These are phyloP conservation scores for Ogataea siamensis DNA, from an alignment of 805 yeast genomes.

Conservation along the genomic window DNA sequence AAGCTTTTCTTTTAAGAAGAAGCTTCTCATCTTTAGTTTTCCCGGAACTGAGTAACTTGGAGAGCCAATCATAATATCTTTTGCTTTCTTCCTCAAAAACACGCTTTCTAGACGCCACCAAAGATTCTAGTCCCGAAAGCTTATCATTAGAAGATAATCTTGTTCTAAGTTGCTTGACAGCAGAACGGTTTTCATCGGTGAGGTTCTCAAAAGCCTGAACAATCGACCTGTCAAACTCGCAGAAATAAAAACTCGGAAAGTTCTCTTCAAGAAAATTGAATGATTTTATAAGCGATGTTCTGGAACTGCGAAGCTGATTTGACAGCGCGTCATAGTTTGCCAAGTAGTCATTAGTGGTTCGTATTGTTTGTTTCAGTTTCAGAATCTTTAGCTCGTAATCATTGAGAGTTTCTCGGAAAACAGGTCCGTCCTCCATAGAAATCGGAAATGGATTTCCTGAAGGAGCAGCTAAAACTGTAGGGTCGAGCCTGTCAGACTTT, in stretches of 20 bases:
- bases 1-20: constrained; percentile 29
- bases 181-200: constrained; percentile 20
- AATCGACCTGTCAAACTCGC: constrained; percentile 15
- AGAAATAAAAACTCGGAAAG: constrained; percentile 18
- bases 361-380: constrained; percentile 19
- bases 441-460: constrained; percentile 27
- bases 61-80: constrained; percentile 37
- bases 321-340: constrained; percentile 20
- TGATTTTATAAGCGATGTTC: constrained; percentile 13
- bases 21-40: constrained; percentile 35
- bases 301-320: constrained; percentile 19
- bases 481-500: neutral
- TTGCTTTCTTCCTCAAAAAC: constrained; percentile 38
- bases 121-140: constrained; percentile 16
- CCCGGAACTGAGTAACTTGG: constrained; percentile 34
- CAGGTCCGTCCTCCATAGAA: constrained; percentile 39
- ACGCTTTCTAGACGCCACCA: constrained; percentile 22
- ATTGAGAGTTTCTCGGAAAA: constrained; percentile 29
- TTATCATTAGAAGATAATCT: constrained; percentile 13
- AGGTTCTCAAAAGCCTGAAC: constrained; percentile 13
- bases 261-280: constrained; percentile 10
- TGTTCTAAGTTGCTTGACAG: constrained; percentile 18
- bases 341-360: constrained; percentile 17
- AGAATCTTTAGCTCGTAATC: constrained; percentile 30
- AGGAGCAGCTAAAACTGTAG: neutral